Evolutionary conservation across 202 grass and related monocot species (phyloP), one percentile per base, ranked within the genome.

Genomic region (Schoenoplectus triqueter): DNA sequence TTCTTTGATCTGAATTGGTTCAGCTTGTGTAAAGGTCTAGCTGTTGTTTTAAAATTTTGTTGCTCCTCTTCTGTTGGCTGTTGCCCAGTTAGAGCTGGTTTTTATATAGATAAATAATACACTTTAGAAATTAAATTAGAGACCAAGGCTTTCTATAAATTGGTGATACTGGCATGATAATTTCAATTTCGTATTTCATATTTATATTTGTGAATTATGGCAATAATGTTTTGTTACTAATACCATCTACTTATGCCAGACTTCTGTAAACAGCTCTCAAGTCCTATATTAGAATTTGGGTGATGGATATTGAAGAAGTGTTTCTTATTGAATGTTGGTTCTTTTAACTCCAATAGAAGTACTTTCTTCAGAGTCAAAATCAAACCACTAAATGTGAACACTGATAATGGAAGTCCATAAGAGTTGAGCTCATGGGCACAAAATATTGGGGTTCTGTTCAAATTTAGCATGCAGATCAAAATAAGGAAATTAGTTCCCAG

Each of bases 1-100:
- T 78, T 78, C 74, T 78, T 59, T 78, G 74, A 78, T 78, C 52
- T n/a, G 6, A 59, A 52, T 78, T 78, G 74, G 74, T 59, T 78
- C 11, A 42, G 74, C 42, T 78, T 60, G 52, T 78, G 74, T 78
- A 78, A 78, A 78, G 31, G 4, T 41, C 54, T 15, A 56, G 51
- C 20, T 52, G 73, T 77, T 21, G 10, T 31, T 41, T 73, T 22
- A 15, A 40, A 41, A 41, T 42, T 5, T 22, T 41, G 31, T 31
- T 31, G 31, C 22, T 42, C 13, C 52, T 78, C 13, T 59, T 18
- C 4, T 60, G 59, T 62, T 62, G 59, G 59, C 59, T 19, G 3
- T 10, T 59, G 52, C 22, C 20, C 52, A 40, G 21, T 78, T 78
- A 60, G 31, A 60, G 52, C 10, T 56, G 22, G 22, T 78, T 78